Evolutionary conservation across 495 filamentous ascomycete genomes (phyloP), one percentile per base, ranked within the genome.

Genomic region (Neurospora pannonica): DNA sequence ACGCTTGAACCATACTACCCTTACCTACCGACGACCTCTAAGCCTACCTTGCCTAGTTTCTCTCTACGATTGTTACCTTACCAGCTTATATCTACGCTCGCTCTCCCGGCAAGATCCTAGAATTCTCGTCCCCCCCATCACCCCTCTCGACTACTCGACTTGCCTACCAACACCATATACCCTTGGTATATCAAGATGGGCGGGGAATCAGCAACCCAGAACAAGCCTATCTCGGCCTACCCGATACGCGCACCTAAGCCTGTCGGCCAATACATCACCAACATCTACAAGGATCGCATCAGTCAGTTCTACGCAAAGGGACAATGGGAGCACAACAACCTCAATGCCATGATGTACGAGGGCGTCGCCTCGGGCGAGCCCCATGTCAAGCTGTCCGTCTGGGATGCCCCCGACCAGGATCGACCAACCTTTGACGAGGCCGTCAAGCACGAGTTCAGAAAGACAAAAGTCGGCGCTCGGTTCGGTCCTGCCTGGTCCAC

Each of bases 401-500:
- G 95, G 87, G 90, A 92, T 17, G 92, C 92, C 13, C 95, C 95
- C 0, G 83, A 91, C 78, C 90, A 93, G 46, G 85, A 88, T 43
- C 89, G 96, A 28, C 96, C 97, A 17, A 89, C 92, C n/a, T 99
- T 99, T 84, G 81, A 95, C 73, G 94, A 98, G 43, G 96, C 95
- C 21, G 92, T 90, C 40, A 91, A 89, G 28, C 90, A 95, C 74
- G 86, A 92, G 46, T 99, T 97, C 83, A 86, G 86, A 38, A 84
- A 88, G n/a, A 92, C 95, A 2, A 84, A 86, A 19, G 90, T 94
- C 71, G 94, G 95, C 38, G 87, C 90, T 73, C 88, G 85, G 17
- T 98, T 98, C 77, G 96, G 96, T 5, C 96, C 96, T 13, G 95
- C 94, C 67, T 99, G 96, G 96, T 94, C 94, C 0, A 99, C 96